Percentiles rank a stretch among this genome's conserved stretches.
Conservation (phyloP, 2,329 filamentous ascomycete genomes). For the Amphichorda felina region DNA sequence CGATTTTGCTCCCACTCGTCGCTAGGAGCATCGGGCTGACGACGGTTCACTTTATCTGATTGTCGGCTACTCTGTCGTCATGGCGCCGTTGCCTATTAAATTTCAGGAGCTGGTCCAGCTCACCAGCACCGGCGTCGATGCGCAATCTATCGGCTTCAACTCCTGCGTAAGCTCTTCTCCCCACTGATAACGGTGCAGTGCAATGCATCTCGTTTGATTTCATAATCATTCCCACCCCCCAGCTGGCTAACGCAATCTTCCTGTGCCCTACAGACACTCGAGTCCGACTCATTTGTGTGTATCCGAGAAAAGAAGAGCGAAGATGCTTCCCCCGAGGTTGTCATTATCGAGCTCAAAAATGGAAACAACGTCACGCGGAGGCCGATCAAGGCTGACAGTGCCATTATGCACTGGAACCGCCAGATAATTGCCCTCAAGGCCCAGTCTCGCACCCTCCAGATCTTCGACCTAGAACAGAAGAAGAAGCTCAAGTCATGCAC, state of each 20-base stretch:
- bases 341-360: constrained; percentile 97
- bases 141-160: constrained; percentile 59
- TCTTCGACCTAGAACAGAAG: constrained; percentile 90
- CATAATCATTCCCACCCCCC: neutral
- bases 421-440: constrained; percentile 96
- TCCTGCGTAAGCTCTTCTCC: constrained; percentile 53
- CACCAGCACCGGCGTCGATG: constrained; percentile 33
- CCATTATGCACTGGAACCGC: constrained; percentile 97
- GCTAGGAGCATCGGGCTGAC: constrained; percentile 13
- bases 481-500: constrained; percentile 92
- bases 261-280: constrained; percentile 59
- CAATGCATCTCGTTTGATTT: too few relatives aligned
- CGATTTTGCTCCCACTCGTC: constrained; percentile 6
- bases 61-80: constrained; percentile 22
- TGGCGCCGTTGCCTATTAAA: constrained; percentile 76
- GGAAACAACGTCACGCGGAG: constrained; percentile 89
- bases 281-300: constrained; percentile 94
- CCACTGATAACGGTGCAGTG: too few relatives aligned
- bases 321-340: constrained; percentile 76
- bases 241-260: neutral
- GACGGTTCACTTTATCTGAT: constrained; percentile 12
- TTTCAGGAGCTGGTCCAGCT: constrained; percentile 81
- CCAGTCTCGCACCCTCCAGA: constrained; percentile 86
- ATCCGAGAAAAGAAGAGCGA: constrained; percentile 89
- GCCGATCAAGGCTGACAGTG: constrained; percentile 98